Evolutionary conservation across 495 filamentous ascomycete species (phyloP).

Genomic region (Daldinia bambusicola): DNA sequence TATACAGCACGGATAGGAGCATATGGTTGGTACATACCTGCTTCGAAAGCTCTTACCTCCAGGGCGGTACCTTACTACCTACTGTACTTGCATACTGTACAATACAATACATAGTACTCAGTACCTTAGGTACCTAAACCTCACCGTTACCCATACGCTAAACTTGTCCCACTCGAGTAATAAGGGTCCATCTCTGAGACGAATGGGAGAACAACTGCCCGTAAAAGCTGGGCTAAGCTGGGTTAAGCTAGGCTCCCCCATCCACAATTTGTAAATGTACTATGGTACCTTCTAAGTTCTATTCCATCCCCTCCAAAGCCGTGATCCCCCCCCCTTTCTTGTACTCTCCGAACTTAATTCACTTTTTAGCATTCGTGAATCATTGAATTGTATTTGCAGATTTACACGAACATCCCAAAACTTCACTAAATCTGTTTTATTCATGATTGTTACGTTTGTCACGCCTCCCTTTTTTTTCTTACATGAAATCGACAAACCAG

Average conservation of each 20-base stretch:
- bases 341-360: slow-evolving; percentile 18
- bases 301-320: slow-evolving; percentile 17
- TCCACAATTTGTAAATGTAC: slow-evolving; percentile 18
- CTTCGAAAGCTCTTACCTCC: no score
- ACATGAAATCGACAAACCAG: slow-evolving; percentile 13
- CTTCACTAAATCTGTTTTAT: background rate
- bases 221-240: slow-evolving; percentile 7
- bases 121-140: no score
- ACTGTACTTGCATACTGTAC: slow-evolving; percentile 10
- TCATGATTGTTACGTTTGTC: background rate
- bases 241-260: slow-evolving; percentile 8
- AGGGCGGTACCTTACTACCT: background rate
- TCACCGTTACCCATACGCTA: background rate
- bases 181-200: slow-evolving; percentile 27
- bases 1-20: slow-evolving; percentile 2
- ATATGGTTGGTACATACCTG: background rate
- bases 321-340: slow-evolving; percentile 17
- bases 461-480: background rate
- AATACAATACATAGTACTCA: background rate
- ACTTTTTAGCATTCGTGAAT: slow-evolving; percentile 3
- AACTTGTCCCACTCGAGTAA: slow-evolving; percentile 11
- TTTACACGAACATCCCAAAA: background rate
- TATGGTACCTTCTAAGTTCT: no score
- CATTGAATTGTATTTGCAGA: slow-evolving; percentile 8
- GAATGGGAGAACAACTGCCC: background rate